Base-by-base conservation (phyloP, 2,329 filamentous ascomycete genomes). In the Fusarium nurragi region DNA sequence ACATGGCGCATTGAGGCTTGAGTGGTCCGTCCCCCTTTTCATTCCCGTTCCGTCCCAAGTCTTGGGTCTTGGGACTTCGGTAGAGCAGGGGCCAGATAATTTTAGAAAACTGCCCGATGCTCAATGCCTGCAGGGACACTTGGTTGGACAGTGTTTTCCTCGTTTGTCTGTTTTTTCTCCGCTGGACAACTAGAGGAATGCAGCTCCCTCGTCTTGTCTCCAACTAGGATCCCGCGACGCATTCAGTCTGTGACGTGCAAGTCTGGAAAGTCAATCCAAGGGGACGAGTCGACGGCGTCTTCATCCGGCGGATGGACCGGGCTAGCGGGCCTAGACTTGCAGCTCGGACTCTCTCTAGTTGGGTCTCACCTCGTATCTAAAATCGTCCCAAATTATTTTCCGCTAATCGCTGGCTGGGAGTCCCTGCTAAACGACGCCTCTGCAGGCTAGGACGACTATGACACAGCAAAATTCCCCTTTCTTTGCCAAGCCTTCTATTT, bases 1-100 rank as follows among this genome's bases (percentile, higher is more conserved):
- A 39, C 56, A 62, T 62, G 44, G 51, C 34, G 43, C 49, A 32
- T 41, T 39, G 50, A 62, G 43, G 59, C 49, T 62, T 48, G 32
- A 60, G 40, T 54, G 56, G 57, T 36, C 57, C 39, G 22, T 28
- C 14, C 47, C 32, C 43, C n/a, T 26, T 32, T 13, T 38, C 37
- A 30, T 56, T 26, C 16, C 19, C 21, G 46, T 38, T 53, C 53
- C 47, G 12, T 60, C 48, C 56, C 57, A 58, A 47, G 28, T 48
- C 22, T 28, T 18, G n/a, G 4, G 16, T 38, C 23, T 54, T 37
- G 37, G 41, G 28, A 51, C 39, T 34, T 50, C 44, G 55, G 28
- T 38, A 54, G 30, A 48, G 21, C n/a, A 30, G 41, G 41, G 32
- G 13, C 36, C n/a, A 34, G 37, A 60, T 40, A 44, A 41, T 39